phyloP scores from a whole-genome alignment of 441 rosid genomes.

The Pelargonium australe region DNA sequence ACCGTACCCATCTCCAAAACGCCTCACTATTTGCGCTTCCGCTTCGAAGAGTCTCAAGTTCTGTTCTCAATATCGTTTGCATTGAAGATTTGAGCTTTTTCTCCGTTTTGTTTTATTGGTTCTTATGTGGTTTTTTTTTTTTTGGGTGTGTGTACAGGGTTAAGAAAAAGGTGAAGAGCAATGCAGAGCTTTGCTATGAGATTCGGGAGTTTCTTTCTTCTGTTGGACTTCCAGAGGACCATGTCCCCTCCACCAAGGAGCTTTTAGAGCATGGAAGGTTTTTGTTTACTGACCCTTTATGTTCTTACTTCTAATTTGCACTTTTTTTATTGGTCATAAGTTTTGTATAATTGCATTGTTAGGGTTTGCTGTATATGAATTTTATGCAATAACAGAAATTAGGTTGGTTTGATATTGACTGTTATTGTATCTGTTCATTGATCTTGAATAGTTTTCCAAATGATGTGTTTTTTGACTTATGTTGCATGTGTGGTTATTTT shows the following conservation, averaged over 20 bases:
- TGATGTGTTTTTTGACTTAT: neutral
- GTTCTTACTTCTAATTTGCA: neutral
- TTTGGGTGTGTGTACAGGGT: slow-evolving; percentile 28
- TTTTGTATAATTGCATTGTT: neutral
- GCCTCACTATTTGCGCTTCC: slow-evolving; percentile 35
- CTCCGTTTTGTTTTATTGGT: neutral
- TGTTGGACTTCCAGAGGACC: slow-evolving; percentile 57
- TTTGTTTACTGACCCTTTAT: neutral
- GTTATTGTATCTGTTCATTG: neutral
- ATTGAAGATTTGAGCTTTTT: neutral
- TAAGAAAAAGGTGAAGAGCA: slow-evolving; percentile 64
- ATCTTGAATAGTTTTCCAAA: neutral
- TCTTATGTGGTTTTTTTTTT: neutral
- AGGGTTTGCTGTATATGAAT: slow-evolving; percentile 1
- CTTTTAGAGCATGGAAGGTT: slow-evolving; percentile 77
- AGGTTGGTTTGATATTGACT: neutral
- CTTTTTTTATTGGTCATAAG: neutral
- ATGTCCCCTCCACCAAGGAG: slow-evolving; percentile 74
- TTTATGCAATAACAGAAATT: neutral
- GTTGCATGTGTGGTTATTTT: too few species aligned
- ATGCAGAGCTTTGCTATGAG: slow-evolving; percentile 63
- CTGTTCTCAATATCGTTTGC: neutral
- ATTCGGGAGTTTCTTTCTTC: slow-evolving; percentile 50
- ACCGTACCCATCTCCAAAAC: slow-evolving; percentile 22
- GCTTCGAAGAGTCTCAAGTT: slow-evolving; percentile 47